Evolutionary conservation across 768 basidiomycete genomes (phyloP).

Genomic region (Lactarius psammicola): DNA sequence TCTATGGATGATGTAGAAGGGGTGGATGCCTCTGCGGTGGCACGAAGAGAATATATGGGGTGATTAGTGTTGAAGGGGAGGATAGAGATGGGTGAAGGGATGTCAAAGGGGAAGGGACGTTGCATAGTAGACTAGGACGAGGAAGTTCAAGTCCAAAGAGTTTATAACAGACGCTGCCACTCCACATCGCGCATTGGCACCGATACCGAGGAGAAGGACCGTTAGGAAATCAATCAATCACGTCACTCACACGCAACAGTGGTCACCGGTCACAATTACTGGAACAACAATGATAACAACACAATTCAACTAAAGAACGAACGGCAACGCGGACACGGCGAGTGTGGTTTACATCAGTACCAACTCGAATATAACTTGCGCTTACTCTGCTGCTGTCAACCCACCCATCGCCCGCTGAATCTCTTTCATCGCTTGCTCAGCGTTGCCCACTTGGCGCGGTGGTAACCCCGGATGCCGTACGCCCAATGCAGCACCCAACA

Average conservation of each 20-base stretch:
- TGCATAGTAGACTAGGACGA: constrained; percentile 11
- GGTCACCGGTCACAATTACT: not conserved
- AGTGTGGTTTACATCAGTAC: not conserved
- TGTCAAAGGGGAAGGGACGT: not conserved
- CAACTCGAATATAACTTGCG: constrained; percentile 7
- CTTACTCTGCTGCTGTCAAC: constrained; percentile 70
- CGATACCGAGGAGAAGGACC: constrained; percentile 5
- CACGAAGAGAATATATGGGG: not conserved
- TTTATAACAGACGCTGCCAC: not conserved
- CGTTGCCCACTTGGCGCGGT: constrained; percentile 47
- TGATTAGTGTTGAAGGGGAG: not conserved
- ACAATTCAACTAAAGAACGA: constrained; percentile 4
- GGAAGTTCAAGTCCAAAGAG: not conserved
- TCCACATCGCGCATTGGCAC: not conserved
- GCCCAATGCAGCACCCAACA: constrained; percentile 84
- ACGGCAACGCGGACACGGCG: not conserved
- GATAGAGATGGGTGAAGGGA: not conserved
- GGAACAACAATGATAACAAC: constrained; percentile 5
- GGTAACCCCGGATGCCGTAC: constrained; percentile 75
- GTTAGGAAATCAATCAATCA: constrained; percentile 5
- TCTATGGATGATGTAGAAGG: constrained; percentile 10
- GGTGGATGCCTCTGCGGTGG: not conserved
- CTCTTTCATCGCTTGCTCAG: constrained; percentile 60
- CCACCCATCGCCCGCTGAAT: constrained; percentile 76
- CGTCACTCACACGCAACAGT: not conserved